phyloP scores from a whole-genome alignment of 179 eudicot species.

The Camellia oleifera region DNA sequence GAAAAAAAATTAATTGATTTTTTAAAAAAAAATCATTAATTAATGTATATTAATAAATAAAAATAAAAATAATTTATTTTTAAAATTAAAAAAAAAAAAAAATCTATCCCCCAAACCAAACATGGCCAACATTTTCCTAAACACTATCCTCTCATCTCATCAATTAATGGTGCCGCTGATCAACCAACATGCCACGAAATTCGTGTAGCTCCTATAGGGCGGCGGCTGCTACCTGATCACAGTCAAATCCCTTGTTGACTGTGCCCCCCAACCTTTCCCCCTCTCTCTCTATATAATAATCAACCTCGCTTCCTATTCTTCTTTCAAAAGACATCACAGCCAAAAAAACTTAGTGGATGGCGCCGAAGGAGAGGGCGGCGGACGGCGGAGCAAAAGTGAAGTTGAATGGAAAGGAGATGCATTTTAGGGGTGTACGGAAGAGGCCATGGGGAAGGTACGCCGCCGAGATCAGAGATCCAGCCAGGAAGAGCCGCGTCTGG shows the following conservation, averaged over 20 bases:
- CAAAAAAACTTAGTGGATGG: conserved; percentile 1
- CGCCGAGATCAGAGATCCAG: conserved; percentile 57
- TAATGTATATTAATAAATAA: too few relatives aligned
- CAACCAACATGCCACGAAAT: too few relatives aligned
- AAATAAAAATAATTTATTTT: too few relatives aligned
- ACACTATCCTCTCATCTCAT: too few relatives aligned
- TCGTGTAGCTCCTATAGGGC: neutral
- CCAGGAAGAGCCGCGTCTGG: conserved; percentile 50
- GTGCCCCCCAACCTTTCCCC: neutral
- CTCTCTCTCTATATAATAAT: conserved; percentile 12
- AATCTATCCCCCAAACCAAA: too few relatives aligned
- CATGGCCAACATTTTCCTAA: too few relatives aligned
- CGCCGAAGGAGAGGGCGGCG: conserved; percentile 19
- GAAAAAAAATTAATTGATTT: too few relatives aligned
- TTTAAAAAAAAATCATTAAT: too few relatives aligned
- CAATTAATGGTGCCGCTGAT: too few relatives aligned
- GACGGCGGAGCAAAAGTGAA: neutral
- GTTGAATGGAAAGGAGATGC: conserved; percentile 19
- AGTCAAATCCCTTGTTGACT: conserved; percentile 12
- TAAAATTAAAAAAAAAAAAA: too few relatives aligned
- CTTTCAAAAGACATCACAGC: neutral
- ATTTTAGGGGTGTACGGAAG: conserved; percentile 53
- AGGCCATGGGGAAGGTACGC: conserved; percentile 65
- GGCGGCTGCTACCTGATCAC: conserved; percentile 2
- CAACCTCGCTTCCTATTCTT: conserved; percentile 1